Evolutionary conservation across 2,329 filamentous ascomycete genomes (phyloP).

Genomic region (Xylariaceae sp.): DNA sequence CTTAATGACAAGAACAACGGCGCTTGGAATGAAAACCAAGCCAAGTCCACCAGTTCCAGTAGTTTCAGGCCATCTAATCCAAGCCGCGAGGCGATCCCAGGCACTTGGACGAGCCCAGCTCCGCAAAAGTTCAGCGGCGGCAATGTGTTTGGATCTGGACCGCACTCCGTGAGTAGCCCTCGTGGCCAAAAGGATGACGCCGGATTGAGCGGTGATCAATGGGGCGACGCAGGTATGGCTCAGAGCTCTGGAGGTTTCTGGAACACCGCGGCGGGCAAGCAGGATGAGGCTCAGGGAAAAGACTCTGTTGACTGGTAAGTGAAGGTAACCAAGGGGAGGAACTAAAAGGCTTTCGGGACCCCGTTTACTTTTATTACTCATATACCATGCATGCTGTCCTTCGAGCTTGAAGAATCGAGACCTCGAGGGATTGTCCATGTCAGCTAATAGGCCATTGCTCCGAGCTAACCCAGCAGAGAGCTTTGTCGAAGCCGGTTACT

Average conservation of each 20-base stretch:
- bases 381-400: too few species aligned
- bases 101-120: constrained; percentile 15
- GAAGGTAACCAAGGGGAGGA: neutral
- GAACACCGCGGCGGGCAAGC: constrained; percentile 16
- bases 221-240: constrained; percentile 21
- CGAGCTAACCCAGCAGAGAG: too few species aligned
- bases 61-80: neutral
- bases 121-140: constrained; percentile 11
- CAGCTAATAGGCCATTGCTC: too few species aligned
- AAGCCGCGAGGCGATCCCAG: constrained; percentile 4
- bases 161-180: neutral
- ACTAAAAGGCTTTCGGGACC: too few species aligned
- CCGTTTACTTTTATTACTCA: too few species aligned
- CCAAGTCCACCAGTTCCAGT: too few species aligned
- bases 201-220: neutral
- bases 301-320: neutral
- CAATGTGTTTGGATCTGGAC: constrained; percentile 8
- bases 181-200: neutral
- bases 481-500: too few species aligned
- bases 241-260: constrained; percentile 27
- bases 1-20: neutral
- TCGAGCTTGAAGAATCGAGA: too few species aligned
- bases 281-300: constrained; percentile 2
- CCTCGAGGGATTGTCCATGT: too few species aligned
- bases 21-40: neutral